Evolutionary conservation across 163 green algal genomes (phyloP), one percentile per base, ranked within the genome.

Genomic region (Botryococcus braunii): DNA sequence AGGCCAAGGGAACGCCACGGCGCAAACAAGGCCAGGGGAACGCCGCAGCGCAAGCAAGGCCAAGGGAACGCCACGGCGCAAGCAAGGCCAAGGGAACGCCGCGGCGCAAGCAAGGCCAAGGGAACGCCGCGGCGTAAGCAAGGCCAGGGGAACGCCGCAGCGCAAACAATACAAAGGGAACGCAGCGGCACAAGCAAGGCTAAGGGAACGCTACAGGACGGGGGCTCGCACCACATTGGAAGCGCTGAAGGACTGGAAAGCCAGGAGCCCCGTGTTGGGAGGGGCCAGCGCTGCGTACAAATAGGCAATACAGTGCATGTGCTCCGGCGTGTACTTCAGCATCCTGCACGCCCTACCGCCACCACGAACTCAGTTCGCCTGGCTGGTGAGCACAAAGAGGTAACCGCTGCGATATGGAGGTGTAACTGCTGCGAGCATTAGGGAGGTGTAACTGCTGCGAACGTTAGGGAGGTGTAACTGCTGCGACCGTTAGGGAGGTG

Each of bases 311-410:
- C 94, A 99, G 81, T 98, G 94, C 88, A 95, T 93, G 83, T 98
- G 94, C 84, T 99, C 91, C 1, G 94, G 94, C 0, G 88, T 95
- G 86, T 99, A 99, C 82, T 98, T 99, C 64, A 97, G 82, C 79
- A 92, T 87, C 21, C 65, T 70, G 65, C 7, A 25, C 43, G 43
- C 43, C 43, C n/a, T n/a, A n/a, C n/a, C n/a, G n/a, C n/a, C n/a
- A n/a, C n/a, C n/a, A n/a, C n/a, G n/a, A n/a, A n/a, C n/a, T n/a
- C n/a, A n/a, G n/a, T n/a, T n/a, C n/a, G n/a, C n/a, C n/a, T n/a
- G 43, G 13, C 43, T 27, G 43, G 43, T 52, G 43, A 52, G 43
- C 43, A 52, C 43, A 52, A 52, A 52, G 17, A 27, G 17, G 17
- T 52, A 13, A 52, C 13, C 13, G 43, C 43, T 52, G 43, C 13